Evolutionary conservation across 352 stramenopile species (phyloP).

Genomic region (Globisporangium iwayamae): DNA sequence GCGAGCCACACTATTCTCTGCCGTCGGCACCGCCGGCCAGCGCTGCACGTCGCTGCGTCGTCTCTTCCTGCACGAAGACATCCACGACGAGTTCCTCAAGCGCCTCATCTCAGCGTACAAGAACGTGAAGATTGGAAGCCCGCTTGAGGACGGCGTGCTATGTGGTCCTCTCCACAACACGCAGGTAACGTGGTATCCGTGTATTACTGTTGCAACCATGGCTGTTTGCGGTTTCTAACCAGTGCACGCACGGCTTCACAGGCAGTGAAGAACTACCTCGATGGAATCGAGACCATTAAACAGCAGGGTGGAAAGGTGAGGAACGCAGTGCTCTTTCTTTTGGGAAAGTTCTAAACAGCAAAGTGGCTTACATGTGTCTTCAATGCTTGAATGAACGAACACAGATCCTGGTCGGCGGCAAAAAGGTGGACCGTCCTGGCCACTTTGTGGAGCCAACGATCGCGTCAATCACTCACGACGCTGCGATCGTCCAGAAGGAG

Average conservation of each 20-base stretch:
- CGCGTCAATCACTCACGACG: conserved; percentile 76
- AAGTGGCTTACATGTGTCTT: neutral
- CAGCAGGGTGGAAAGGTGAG: conserved; percentile 81
- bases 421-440: conserved; percentile 70
- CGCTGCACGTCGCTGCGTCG: conserved; percentile 91
- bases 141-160: conserved; percentile 79
- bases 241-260: conserved; percentile 10
- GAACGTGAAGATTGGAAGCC: conserved; percentile 87
- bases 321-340: conserved; percentile 5
- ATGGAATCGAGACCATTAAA: conserved; percentile 84
- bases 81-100: conserved; percentile 88
- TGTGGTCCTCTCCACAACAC: conserved; percentile 75
- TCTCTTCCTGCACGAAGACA: conserved; percentile 88
- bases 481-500: conserved; percentile 87
- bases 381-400: conserved; percentile 1
- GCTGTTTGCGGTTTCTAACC: neutral
- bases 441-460: conserved; percentile 93
- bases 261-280: conserved; percentile 84
- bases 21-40: conserved; percentile 90
- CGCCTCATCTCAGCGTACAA: conserved; percentile 84
- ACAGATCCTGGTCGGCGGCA: conserved; percentile 85
- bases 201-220: neutral
- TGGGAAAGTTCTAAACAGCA: neutral
- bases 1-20: conserved; percentile 87
- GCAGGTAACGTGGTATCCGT: conserved; percentile 20